Conservation (phyloP, 176 grass and related monocot species). For the Zea luxurians region DNA sequence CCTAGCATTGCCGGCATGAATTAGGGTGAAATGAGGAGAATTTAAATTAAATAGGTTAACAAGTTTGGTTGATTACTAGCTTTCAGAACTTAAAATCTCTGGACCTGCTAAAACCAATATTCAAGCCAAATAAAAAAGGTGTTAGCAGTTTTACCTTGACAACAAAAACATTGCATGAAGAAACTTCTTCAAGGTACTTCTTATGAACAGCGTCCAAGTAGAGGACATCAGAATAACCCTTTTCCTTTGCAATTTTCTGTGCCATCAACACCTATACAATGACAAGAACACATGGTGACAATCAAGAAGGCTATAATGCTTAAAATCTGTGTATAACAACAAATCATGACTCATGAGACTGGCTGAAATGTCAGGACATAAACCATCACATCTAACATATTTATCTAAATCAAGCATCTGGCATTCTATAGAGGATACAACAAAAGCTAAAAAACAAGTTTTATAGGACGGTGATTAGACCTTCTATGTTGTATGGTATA, state of each 20-base stretch:
- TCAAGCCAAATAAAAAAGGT: constrained; percentile 24
- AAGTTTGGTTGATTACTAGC: constrained; percentile 30
- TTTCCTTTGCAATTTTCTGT: constrained; percentile 94
- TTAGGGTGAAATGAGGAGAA: background rate
- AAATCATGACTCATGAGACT: background rate
- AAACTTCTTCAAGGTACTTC: constrained; percentile 98
- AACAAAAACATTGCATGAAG: constrained; percentile 97
- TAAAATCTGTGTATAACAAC: constrained; percentile 1
- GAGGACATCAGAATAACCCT: constrained; percentile 96
- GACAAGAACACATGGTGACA: constrained; percentile 17
- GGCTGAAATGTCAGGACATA: constrained; percentile 5
- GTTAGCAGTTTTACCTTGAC: constrained; percentile 65
- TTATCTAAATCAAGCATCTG: background rate
- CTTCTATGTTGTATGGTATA: too few species aligned
- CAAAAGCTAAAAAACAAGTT: too few species aligned
- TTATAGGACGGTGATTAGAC: too few species aligned
- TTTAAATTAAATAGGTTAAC: constrained; percentile 8
- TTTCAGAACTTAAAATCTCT: constrained; percentile 10
- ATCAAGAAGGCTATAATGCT: constrained; percentile 9
- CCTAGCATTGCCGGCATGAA: background rate
- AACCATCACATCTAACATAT: background rate
- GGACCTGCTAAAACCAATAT: constrained; percentile 12
- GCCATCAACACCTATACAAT: constrained; percentile 82
- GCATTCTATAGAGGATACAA: too few species aligned
- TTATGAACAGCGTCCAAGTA: constrained; percentile 93